A percentile compares a stretch with the other conserved stretches of the same genome.
phyloP scores from a whole-genome alignment of 2,329 filamentous ascomycete species.

The Ploettnerulaceae sp. region DNA sequence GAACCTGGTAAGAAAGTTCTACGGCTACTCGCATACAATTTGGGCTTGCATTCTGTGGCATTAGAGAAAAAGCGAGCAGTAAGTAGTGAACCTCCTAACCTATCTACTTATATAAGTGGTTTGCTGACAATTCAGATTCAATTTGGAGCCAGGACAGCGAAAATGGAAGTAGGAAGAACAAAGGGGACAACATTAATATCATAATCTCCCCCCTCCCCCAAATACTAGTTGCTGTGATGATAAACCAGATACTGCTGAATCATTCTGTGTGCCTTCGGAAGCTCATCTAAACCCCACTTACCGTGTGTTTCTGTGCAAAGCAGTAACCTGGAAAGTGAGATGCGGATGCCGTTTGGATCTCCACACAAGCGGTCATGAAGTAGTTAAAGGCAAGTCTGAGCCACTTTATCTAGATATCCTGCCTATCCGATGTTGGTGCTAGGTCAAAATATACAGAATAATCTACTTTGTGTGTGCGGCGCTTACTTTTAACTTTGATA shows the following conservation, averaged over 20 bases:
- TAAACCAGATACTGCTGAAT: constrained; percentile 73
- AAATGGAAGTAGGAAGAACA: constrained; percentile 67
- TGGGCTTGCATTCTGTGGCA: constrained; percentile 69
- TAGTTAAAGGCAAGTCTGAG: constrained; percentile 63
- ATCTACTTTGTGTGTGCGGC: no score
- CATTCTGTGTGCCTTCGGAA: constrained; percentile 31
- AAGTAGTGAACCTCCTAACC: constrained; percentile 35
- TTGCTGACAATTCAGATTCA: constrained; percentile 55
- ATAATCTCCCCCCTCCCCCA: constrained; percentile 28
- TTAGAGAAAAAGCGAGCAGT: constrained; percentile 91
- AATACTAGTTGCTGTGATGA: constrained; percentile 55
- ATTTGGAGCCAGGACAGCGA: constrained; percentile 76
- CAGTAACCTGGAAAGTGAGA: constrained; percentile 37
- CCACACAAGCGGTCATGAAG: constrained; percentile 29
- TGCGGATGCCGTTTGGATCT: constrained; percentile 29
- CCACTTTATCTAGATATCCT: no score
- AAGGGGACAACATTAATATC: constrained; percentile 63
- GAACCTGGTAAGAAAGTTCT: constrained; percentile 80
- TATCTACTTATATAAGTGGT: neutral
- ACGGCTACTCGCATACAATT: constrained; percentile 66
- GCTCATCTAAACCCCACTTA: constrained; percentile 21
- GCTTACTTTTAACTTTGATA: no score
- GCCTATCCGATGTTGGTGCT: no score
- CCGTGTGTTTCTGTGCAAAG: constrained; percentile 46
- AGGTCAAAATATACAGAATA: no score